Evolutionary conservation across 2,329 filamentous ascomycete species (phyloP), one percentile per base, ranked within the genome.

Genomic region (Cercospora sojina): DNA sequence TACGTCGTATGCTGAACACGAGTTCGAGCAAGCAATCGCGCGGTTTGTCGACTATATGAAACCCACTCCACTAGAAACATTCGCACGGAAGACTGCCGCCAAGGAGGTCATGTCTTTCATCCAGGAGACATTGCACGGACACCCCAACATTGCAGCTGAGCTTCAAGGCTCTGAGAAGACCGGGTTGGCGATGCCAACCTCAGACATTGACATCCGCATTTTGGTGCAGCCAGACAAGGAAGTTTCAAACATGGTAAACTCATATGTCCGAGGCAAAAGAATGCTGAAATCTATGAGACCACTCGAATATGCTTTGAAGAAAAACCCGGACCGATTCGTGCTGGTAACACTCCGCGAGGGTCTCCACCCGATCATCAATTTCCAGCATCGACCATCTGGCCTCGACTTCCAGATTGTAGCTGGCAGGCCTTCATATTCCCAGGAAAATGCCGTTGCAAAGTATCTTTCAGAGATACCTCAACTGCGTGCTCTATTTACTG

Each of bases 121-220:
- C 56, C 70, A 18, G 66, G 66, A 20, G 68, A 49, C 32, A 5
- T 29, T 77, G 3, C 80, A 6, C 29, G 18, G 60, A 47, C 13
- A 61, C 38, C n/a, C 35, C 29, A 20, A 47, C 9, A 59, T 47
- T 20, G 43, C 31, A 20, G 59, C 65, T 12, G 79, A 84, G 65
- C 67, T 84, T 2, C 84, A 85, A 65, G 87, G 87, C 18, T 88
- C 86, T 8, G 79, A 83, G 64, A 74, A 76, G 10, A 87, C 82
- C 13, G 84, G 85, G 8, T 75, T 88, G 38, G 82, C 83, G 0
- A 73, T 83, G 62, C 80, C 83, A 29, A 78, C 80, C 47, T 89
- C 87, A 6, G 84, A 85, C 73, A 78, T 89, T 12, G 84, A 88
- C 72, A 67, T 83, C 79, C 75, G 80, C 76, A 59, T 79, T 78